Conservation (phyloP, 129 eudicot genomes). For the Solidago caesia region DNA sequence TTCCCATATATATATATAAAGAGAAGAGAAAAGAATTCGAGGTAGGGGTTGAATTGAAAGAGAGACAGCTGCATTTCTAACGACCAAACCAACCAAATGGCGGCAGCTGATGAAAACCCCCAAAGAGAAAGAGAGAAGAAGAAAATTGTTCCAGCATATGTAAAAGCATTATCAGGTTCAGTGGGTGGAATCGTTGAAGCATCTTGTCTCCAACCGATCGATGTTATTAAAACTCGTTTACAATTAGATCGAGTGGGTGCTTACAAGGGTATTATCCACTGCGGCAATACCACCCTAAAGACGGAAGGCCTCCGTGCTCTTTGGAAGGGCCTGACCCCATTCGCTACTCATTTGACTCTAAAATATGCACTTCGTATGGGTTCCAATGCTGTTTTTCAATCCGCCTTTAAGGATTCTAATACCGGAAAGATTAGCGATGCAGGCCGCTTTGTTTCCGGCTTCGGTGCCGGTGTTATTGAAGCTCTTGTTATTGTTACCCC, state of each 20-base stretch:
- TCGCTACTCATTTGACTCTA: constrained; percentile 84
- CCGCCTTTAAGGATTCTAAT: constrained; percentile 62
- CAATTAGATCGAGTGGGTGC: constrained; percentile 71
- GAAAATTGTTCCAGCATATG: constrained; percentile 59
- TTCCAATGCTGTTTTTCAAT: constrained; percentile 69
- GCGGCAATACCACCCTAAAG: constrained; percentile 53
- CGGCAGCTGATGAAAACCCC: background rate
- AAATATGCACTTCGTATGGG: constrained; percentile 90
- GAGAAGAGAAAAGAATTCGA: too few relatives aligned
- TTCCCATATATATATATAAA: too few relatives aligned
- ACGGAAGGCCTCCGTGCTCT: constrained; percentile 82
- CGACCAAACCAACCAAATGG: too few relatives aligned
- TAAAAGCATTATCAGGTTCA: constrained; percentile 83
- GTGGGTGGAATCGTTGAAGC: constrained; percentile 86
- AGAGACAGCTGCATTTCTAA: too few relatives aligned
- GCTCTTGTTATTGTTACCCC: constrained; percentile 92
- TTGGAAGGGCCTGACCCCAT: constrained; percentile 92
- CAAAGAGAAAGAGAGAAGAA: constrained; percentile 12
- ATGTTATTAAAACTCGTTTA: constrained; percentile 86
- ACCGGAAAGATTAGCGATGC: constrained; percentile 62
- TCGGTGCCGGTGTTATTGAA: constrained; percentile 95
- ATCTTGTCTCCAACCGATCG: constrained; percentile 81
- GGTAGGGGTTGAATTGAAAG: too few relatives aligned
- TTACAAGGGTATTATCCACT: constrained; percentile 83
- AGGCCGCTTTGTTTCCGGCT: constrained; percentile 69